Evolutionary conservation across 441 rosid genomes (phyloP).

Genomic region (Mallotus japonicus): DNA sequence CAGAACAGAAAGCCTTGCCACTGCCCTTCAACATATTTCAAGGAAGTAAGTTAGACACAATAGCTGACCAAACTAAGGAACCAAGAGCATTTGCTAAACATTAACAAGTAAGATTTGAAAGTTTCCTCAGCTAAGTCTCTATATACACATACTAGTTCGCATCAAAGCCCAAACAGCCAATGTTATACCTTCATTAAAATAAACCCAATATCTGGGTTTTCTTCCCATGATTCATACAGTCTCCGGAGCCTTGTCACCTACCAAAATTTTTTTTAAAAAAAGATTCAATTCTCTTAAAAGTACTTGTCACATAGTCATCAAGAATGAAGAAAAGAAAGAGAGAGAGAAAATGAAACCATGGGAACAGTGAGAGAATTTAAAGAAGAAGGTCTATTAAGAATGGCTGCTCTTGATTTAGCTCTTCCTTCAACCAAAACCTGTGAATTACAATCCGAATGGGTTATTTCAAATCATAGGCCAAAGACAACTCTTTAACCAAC

Average conservation of each 20-base stretch:
- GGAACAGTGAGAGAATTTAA: conserved; percentile 73
- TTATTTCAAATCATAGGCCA: conserved; percentile 7
- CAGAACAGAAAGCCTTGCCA: conserved; percentile 84
- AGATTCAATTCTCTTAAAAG: background rate
- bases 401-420: conserved; percentile 84
- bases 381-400: conserved; percentile 69
- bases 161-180: background rate
- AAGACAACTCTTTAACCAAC: background rate
- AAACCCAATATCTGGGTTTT: conserved; percentile 81
- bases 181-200: conserved; percentile 74
- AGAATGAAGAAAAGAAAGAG: background rate
- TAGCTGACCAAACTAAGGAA: conserved; percentile 18
- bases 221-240: conserved; percentile 94
- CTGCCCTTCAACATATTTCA: conserved; percentile 60
- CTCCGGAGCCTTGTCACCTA: conserved; percentile 69
- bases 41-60: conserved; percentile 32
- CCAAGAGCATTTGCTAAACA: background rate
- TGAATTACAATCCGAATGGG: conserved; percentile 9
- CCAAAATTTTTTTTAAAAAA: background rate
- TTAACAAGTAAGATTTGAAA: background rate
- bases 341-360: conserved; percentile 44
- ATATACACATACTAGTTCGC: background rate
- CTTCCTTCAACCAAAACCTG: conserved; percentile 92
- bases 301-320: background rate
- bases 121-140: no score